phyloP scores from a whole-genome alignment of 192 early-diverging fungal species.

The Cladochytrium replicatum region DNA sequence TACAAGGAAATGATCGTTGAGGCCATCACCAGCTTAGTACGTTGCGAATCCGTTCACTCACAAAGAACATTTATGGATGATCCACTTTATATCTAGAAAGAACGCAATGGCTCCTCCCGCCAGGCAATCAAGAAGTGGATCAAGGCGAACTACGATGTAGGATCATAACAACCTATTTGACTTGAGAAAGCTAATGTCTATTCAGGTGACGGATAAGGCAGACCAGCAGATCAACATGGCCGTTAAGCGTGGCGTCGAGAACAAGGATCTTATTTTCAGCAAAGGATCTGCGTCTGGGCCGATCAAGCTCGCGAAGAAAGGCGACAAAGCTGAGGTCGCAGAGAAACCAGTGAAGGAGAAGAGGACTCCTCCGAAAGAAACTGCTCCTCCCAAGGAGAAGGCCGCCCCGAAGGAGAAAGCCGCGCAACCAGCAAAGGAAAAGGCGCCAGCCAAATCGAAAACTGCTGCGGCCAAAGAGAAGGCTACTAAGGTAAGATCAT shows the following conservation, averaged over 20 bases:
- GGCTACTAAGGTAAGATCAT: constrained; percentile 29
- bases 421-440: constrained; percentile 23
- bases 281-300: constrained; percentile 57
- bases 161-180: constrained; percentile 2
- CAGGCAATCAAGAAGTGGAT: constrained; percentile 75
- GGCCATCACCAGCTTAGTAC: constrained; percentile 24
- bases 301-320: constrained; percentile 48
- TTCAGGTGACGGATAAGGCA: constrained; percentile 31
- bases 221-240: constrained; percentile 51
- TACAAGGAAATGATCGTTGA: constrained; percentile 30
- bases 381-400: constrained; percentile 31
- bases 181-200: background rate
- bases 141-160: constrained; percentile 58
- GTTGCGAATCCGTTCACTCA: constrained; percentile 4
- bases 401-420: constrained; percentile 45
- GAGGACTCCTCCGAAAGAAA: constrained; percentile 32
- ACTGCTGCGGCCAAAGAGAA: constrained; percentile 40
- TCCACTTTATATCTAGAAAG: constrained; percentile 27
- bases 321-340: background rate
- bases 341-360: background rate
- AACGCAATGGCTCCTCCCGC: constrained; percentile 62
- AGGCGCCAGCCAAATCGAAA: constrained; percentile 22
- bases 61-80: constrained; percentile 3
- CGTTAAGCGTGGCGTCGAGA: constrained; percentile 57
- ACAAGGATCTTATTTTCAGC: constrained; percentile 50